A percentile compares a stretch with the other conserved stretches of the same genome.
Conservation (phyloP, 2,329 filamentous ascomycete species). For the Fusarium sp. region DNA sequence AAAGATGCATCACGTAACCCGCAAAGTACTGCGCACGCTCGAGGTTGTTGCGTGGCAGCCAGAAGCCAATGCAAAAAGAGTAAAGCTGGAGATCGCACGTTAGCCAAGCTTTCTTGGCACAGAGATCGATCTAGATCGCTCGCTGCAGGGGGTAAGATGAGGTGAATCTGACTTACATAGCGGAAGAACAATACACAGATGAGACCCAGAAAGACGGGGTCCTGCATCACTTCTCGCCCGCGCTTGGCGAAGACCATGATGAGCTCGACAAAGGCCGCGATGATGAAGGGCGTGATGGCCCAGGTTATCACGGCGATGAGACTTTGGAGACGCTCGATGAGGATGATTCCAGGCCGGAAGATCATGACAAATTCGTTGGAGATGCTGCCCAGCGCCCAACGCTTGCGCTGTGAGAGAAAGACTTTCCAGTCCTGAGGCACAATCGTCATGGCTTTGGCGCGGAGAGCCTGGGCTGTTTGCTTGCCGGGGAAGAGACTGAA, state of each 20-base stretch:
- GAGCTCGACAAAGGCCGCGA: conserved; percentile 56
- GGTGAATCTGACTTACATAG: conserved; percentile 54
- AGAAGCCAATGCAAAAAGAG: conserved; percentile 59
- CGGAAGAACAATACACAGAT: conserved; percentile 55
- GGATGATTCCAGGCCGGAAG: conserved; percentile 58
- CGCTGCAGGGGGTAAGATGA: not conserved
- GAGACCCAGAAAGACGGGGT: conserved; percentile 56
- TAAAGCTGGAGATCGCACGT: conserved; percentile 52
- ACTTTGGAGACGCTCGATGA: conserved; percentile 61
- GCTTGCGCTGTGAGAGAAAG: conserved; percentile 63
- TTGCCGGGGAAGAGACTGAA: conserved; percentile 60
- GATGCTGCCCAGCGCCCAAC: conserved; percentile 63
- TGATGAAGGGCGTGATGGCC: conserved; percentile 61
- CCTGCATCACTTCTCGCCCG: conserved; percentile 52
- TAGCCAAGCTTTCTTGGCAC: conserved; percentile 21
- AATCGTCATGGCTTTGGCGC: conserved; percentile 62
- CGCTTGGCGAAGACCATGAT: conserved; percentile 53
- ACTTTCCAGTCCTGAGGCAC: conserved; percentile 61
- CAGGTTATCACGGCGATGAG: conserved; percentile 62
- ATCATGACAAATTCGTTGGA: conserved; percentile 65
- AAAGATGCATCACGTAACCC: conserved; percentile 56
- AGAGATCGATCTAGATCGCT: conserved; percentile 11
- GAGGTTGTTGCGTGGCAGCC: conserved; percentile 57
- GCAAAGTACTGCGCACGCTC: conserved; percentile 56
- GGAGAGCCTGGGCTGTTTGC: conserved; percentile 61